Evolutionary conservation across 2,329 filamentous ascomycete genomes (phyloP).

Genomic region (Sclerotinia subarctica): DNA sequence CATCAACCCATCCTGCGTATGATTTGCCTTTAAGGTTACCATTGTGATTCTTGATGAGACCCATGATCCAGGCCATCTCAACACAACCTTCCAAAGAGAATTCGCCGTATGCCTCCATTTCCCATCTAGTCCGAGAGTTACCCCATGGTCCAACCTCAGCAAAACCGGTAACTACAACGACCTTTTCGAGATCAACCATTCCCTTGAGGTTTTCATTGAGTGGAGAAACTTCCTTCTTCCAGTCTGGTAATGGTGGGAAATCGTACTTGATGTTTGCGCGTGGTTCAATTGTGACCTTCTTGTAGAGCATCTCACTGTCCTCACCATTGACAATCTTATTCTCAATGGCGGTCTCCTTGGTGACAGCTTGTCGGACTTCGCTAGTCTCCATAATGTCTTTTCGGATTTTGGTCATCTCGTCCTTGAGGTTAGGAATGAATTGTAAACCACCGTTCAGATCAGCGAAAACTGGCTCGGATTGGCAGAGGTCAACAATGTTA

Average conservation of each 20-base stretch:
- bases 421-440: slow-evolving; percentile 94
- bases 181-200: slow-evolving; percentile 98
- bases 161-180: slow-evolving; percentile 96
- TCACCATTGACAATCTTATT: slow-evolving; percentile 97
- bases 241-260: slow-evolving; percentile 86
- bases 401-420: slow-evolving; percentile 87
- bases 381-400: slow-evolving; percentile 94
- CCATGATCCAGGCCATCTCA: slow-evolving; percentile 99
- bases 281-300: slow-evolving; percentile 88
- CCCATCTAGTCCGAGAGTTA: slow-evolving; percentile 96
- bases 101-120: slow-evolving; percentile 96
- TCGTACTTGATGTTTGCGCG: slow-evolving; percentile 98
- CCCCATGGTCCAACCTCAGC: slow-evolving; percentile 96
- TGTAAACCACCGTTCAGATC: slow-evolving; percentile 97
- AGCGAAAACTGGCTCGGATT: slow-evolving; percentile 91
- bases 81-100: slow-evolving; percentile 98
- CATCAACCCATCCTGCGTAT: slow-evolving; percentile 95
- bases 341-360: slow-evolving; percentile 92
- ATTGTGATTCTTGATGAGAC: slow-evolving; percentile 98
- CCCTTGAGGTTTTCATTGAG: slow-evolving; percentile 87
- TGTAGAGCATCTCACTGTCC: slow-evolving; percentile 86
- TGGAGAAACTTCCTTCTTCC: slow-evolving; percentile 85
- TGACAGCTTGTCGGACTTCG: slow-evolving; percentile 88
- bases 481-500: slow-evolving; percentile 89
- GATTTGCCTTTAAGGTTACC: slow-evolving; percentile 92